Evolutionary conservation across 306 rosid genomes (phyloP).

Genomic region (Dalbergia oliveri): DNA sequence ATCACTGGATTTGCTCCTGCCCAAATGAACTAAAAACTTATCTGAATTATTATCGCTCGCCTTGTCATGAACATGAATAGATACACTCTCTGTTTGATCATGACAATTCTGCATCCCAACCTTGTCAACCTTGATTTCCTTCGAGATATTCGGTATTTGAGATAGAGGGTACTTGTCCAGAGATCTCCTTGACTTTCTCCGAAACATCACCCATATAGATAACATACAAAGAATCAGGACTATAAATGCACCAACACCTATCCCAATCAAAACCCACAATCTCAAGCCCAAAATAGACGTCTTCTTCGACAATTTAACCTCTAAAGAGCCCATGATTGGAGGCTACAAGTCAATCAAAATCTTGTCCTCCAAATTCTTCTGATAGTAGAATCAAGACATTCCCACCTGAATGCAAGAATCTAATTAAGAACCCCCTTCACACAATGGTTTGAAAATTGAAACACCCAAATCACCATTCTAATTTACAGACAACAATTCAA

Average conservation of each 20-base stretch:
- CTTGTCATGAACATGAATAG: conserved; percentile 61
- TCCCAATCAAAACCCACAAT: conserved; percentile 84
- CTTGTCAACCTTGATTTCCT: conserved; percentile 86
- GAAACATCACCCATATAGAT: conserved; percentile 80
- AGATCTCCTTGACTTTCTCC: conserved; percentile 80
- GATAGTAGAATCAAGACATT: conserved; percentile 55
- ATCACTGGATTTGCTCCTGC: conserved; percentile 72
- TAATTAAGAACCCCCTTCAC: conserved; percentile 42
- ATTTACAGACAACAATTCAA: conserved; percentile 25
- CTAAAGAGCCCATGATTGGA: conserved; percentile 66
- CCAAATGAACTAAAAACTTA: conserved; percentile 74
- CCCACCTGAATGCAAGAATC: conserved; percentile 59
- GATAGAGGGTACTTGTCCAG: conserved; percentile 64
- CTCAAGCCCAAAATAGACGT: conserved; percentile 73
- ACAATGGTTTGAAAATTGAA: conserved; percentile 22
- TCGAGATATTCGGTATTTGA: conserved; percentile 83
- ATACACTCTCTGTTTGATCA: conserved; percentile 66
- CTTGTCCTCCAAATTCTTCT: conserved; percentile 49
- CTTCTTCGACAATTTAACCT: conserved; percentile 76
- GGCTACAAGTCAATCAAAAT: conserved; percentile 46
- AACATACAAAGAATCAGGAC: conserved; percentile 76
- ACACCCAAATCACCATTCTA: conserved; percentile 7
- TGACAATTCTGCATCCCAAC: conserved; percentile 68
- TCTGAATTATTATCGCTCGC: conserved; percentile 73
- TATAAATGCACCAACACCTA: conserved; percentile 84